phyloP scores from a whole-genome alignment of 345 rosid genomes.

The Microcos paniculata region DNA sequence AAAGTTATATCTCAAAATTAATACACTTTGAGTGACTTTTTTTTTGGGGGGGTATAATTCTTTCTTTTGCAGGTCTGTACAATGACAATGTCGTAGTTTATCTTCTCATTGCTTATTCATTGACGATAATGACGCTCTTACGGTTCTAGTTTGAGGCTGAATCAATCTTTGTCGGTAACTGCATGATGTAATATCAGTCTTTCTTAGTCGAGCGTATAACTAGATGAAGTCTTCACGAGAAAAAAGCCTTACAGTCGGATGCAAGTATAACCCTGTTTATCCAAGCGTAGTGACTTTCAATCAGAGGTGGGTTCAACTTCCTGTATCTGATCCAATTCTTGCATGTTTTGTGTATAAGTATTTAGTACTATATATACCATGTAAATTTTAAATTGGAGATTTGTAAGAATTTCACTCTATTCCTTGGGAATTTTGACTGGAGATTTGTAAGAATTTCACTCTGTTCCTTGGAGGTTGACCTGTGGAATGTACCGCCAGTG shows the following conservation, averaged over 20 bases:
- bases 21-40: neutral
- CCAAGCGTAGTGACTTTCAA: slow-evolving; percentile 13
- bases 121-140: slow-evolving; percentile 36
- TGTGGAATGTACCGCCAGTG: no score
- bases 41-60: neutral
- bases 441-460: neutral
- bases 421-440: slow-evolving; percentile 26
- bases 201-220: slow-evolving; percentile 16
- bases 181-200: neutral
- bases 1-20: neutral
- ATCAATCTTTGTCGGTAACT: neutral
- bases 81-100: slow-evolving; percentile 27
- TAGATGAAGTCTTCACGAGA: slow-evolving; percentile 8
- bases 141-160: slow-evolving; percentile 15
- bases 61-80: slow-evolving; percentile 50
- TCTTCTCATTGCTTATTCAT: slow-evolving; percentile 29
- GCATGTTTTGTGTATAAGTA: slow-evolving; percentile 31
- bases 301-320: slow-evolving; percentile 15
- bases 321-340: slow-evolving; percentile 38
- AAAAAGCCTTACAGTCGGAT: neutral
- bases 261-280: neutral
- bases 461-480: neutral
- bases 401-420: neutral
- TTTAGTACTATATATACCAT: no score
- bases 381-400: no score